Conservation (phyloP, 73 alveolate species). For the Tetrahymena elliotti region DNA sequence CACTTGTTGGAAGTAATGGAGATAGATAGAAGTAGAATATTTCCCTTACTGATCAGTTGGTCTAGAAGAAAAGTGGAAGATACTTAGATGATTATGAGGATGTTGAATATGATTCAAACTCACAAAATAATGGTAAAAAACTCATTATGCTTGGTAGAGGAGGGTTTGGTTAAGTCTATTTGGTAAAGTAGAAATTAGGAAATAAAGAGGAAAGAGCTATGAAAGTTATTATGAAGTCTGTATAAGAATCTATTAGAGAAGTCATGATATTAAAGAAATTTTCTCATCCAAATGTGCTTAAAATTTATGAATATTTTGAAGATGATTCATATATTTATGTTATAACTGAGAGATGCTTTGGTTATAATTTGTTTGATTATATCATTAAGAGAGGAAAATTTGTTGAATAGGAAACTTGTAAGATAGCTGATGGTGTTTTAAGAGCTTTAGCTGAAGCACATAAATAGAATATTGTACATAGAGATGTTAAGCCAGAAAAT, state of each 20-base stretch:
- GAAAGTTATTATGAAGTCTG: neutral
- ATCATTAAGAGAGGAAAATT: neutral
- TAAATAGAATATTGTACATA: constrained; percentile 14
- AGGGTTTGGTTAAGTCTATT: neutral
- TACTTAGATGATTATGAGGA: neutral
- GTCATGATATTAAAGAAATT: neutral
- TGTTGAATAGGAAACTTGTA: constrained; percentile 14
- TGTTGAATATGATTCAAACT: neutral
- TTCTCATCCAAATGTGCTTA: neutral
- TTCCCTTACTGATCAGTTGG: neutral
- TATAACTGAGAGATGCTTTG: neutral
- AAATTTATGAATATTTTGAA: neutral
- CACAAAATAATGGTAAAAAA: neutral
- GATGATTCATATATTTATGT: neutral
- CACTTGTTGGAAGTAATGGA: neutral
- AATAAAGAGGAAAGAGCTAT: neutral
- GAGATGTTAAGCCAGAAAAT: constrained; percentile 43
- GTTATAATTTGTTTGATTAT: neutral
- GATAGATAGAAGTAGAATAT: neutral
- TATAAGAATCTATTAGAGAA: neutral
- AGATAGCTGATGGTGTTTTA: constrained; percentile 13
- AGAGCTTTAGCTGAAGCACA: constrained; percentile 28
- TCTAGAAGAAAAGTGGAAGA: neutral
- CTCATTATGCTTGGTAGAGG: neutral
- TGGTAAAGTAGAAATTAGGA: neutral